Conservation (phyloP, 2,329 filamentous ascomycete genomes). For the Colletotrichum lupini region DNA sequence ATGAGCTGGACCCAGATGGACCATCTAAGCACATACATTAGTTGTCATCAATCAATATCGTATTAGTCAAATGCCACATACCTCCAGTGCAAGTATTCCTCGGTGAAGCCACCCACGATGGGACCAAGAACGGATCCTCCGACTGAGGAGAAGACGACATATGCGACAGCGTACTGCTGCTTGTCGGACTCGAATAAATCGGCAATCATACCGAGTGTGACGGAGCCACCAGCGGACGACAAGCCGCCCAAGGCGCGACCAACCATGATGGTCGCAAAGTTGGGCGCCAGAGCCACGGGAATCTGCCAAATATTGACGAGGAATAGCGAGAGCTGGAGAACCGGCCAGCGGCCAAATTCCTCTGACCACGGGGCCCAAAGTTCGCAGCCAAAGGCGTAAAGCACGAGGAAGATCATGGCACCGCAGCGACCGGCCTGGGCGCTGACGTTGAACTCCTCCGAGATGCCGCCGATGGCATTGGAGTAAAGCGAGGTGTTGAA, state of each 20-base stretch:
- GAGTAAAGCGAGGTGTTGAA: constrained; percentile 82
- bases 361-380: constrained; percentile 91
- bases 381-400: constrained; percentile 88
- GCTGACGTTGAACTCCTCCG: constrained; percentile 75
- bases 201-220: constrained; percentile 80
- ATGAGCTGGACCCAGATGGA: constrained; percentile 89
- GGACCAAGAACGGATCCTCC: constrained; percentile 81
- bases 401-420: constrained; percentile 81
- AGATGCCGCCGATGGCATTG: constrained; percentile 74
- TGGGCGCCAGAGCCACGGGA: constrained; percentile 77
- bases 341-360: constrained; percentile 80
- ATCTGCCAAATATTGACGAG: constrained; percentile 84
- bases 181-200: constrained; percentile 78
- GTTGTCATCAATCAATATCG: neutral
- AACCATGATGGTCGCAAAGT: constrained; percentile 77
- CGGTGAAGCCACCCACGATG: constrained; percentile 81
- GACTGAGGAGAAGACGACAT: constrained; percentile 83
- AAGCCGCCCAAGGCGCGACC: constrained; percentile 78
- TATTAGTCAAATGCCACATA: constrained; percentile 46
- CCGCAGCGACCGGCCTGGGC: constrained; percentile 76
- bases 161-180: constrained; percentile 81
- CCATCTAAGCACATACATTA: constrained; percentile 52
- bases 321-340: constrained; percentile 78
- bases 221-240: constrained; percentile 77
- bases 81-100: constrained; percentile 74